These are phyloP conservation scores for Rhodocollybia butyracea DNA, from an alignment of 768 basidiomycete species.

Conservation along the genomic window DNA sequence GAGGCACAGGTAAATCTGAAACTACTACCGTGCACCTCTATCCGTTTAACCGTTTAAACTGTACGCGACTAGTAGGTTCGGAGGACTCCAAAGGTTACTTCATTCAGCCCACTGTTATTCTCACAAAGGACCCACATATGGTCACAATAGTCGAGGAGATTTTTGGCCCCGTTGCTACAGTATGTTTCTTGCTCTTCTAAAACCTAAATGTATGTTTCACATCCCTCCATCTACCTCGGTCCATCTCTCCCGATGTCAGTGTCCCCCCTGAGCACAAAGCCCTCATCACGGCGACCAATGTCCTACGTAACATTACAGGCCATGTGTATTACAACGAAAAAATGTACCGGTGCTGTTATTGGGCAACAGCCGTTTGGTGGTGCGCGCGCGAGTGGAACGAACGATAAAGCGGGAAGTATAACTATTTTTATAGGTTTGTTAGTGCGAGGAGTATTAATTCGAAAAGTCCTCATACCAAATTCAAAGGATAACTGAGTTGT, in stretches of 20 bases:
- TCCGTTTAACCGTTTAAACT: not conserved
- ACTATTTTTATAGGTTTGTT: conserved; percentile 73
- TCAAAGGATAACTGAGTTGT: conserved; percentile 97
- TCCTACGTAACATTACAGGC: conserved; percentile 86
- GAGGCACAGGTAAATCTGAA: conserved; percentile 62
- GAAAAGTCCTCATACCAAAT: too few relatives aligned
- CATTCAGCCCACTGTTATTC: conserved; percentile 90
- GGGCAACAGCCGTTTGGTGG: conserved; percentile 99
- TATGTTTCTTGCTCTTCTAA: conserved; percentile 24
- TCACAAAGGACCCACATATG: conserved; percentile 86
- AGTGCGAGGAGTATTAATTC: conserved; percentile 87
- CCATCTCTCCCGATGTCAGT: conserved; percentile 39
- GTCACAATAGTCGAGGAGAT: conserved; percentile 94
- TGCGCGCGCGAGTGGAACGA: conserved; percentile 88
- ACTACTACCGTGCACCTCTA: not conserved
- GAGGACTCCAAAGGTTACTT: conserved; percentile 93
- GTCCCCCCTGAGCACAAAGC: conserved; percentile 82
- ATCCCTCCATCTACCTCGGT: too few relatives aligned
- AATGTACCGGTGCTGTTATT: conserved; percentile 96
- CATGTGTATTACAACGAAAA: conserved; percentile 99
- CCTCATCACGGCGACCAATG: conserved; percentile 75
- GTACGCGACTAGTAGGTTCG: too few relatives aligned
- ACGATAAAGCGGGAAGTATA: conserved; percentile 95
- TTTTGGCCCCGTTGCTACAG: conserved; percentile 94
- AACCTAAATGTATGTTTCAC: too few relatives aligned